Conservation (phyloP, 768 basidiomycete species). For the Tylopilus intermedius region DNA sequence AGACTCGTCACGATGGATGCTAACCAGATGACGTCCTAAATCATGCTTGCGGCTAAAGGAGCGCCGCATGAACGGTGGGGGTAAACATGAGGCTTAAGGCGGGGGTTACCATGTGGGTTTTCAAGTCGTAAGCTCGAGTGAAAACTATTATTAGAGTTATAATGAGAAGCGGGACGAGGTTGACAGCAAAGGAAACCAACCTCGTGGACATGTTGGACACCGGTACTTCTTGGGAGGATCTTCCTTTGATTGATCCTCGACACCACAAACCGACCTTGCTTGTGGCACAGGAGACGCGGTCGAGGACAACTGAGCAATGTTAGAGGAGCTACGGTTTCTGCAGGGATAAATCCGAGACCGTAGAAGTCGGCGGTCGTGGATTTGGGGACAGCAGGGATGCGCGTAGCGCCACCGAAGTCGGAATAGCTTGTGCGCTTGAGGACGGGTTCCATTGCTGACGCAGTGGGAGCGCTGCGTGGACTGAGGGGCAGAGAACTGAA, state of each 20-base stretch:
- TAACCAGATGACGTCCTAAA: slow-evolving; percentile 81
- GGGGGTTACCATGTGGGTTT: slow-evolving; percentile 91
- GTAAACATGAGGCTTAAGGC: slow-evolving; percentile 85
- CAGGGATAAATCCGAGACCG: slow-evolving; percentile 28
- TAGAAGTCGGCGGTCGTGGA: slow-evolving; percentile 48
- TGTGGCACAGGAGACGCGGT: slow-evolving; percentile 39
- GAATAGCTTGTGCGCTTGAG: slow-evolving; percentile 54
- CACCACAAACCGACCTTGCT: slow-evolving; percentile 33
- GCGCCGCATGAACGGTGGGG: slow-evolving; percentile 78
- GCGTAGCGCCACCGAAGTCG: slow-evolving; percentile 57
- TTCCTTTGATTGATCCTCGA: slow-evolving; percentile 44
- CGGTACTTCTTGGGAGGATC: slow-evolving; percentile 78
- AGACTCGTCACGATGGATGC: slow-evolving; percentile 74
- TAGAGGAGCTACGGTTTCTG: slow-evolving; percentile 52
- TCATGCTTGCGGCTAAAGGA: slow-evolving; percentile 95
- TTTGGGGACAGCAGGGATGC: slow-evolving; percentile 45
- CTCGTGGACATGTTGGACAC: slow-evolving; percentile 69
- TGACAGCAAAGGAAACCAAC: slow-evolving; percentile 33
- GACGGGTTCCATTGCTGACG: slow-evolving; percentile 23
- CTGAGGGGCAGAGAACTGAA: slow-evolving; percentile 56
- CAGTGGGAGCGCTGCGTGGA: slow-evolving; percentile 47
- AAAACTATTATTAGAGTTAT: slow-evolving; percentile 51
- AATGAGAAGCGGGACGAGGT: slow-evolving; percentile 2
- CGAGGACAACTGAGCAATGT: slow-evolving; percentile 46
- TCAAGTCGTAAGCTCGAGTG: slow-evolving; percentile 89